A percentile compares a stretch with the other conserved stretches of the same genome.
These are phyloP conservation scores for Pseudopyrenochaeta lycopersici DNA, from an alignment of 2,329 filamentous ascomycete species.

Conservation along the genomic window DNA sequence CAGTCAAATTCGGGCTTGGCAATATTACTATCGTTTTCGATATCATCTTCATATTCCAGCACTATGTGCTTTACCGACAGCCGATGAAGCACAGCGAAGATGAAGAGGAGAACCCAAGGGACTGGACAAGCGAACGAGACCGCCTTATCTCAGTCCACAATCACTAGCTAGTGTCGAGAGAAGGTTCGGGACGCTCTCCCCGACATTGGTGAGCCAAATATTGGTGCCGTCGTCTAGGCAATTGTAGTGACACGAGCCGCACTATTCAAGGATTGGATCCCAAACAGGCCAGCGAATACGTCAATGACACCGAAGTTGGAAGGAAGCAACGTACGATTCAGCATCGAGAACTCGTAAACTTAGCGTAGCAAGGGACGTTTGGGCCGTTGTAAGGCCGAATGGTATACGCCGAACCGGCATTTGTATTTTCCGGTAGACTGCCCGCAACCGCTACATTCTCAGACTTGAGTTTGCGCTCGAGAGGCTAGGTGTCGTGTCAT, in stretches of 20 bases:
- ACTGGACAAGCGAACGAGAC: slow-evolving; percentile 31
- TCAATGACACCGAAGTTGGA: not conserved
- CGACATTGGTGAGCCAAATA: not conserved
- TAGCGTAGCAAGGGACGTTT: not conserved
- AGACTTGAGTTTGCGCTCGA: no score
- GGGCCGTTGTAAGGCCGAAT: slow-evolving; percentile 1
- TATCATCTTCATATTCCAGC: slow-evolving; percentile 84
- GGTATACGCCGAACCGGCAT: not conserved
- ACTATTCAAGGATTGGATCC: not conserved
- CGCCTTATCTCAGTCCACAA: slow-evolving; percentile 26
- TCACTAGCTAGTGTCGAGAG: not conserved
- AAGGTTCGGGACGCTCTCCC: not conserved
- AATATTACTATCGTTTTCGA: slow-evolving; percentile 91
- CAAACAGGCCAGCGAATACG: not conserved
- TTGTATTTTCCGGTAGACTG: no score
- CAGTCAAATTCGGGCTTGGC: slow-evolving; percentile 85
- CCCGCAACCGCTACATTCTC: no score
- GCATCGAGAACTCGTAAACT: not conserved
- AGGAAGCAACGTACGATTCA: not conserved
- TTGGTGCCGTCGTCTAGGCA: not conserved
- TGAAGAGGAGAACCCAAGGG: slow-evolving; percentile 38
- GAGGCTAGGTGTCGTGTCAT: no score
- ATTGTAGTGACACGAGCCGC: not conserved
- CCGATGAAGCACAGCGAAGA: slow-evolving; percentile 35
- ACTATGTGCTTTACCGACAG: slow-evolving; percentile 78